Evolutionary conservation across 2,329 filamentous ascomycete species (phyloP).

Genomic region (Daldinia sp.): DNA sequence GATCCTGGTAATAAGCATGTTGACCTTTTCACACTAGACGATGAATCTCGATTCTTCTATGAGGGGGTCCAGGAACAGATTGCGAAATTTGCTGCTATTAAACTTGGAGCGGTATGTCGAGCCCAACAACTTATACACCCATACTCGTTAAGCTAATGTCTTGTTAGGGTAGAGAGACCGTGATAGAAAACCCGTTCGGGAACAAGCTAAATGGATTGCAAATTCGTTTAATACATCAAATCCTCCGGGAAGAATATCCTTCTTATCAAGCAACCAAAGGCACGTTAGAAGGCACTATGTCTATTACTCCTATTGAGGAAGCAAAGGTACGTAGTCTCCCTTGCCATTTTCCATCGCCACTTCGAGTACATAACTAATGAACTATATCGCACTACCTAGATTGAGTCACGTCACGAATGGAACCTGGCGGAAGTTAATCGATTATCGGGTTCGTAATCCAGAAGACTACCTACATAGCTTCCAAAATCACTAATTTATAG

Average conservation of each 20-base stretch:
- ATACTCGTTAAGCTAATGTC: conserved; percentile 6
- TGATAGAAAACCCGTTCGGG: conserved; percentile 37
- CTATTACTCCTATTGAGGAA: neutral
- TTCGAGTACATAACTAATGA: neutral
- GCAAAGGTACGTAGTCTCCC: conserved; percentile 11
- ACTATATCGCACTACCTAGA: conserved; percentile 4
- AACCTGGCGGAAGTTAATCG: neutral
- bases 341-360: neutral
- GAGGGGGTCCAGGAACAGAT: neutral
- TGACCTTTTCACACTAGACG: conserved; percentile 23
- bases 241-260: conserved; percentile 39
- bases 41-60: conserved; percentile 18
- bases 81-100: neutral
- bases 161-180: conserved; percentile 16
- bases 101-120: neutral
- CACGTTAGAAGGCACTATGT: conserved; percentile 29
- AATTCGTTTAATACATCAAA: conserved; percentile 40
- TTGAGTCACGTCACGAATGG: neutral
- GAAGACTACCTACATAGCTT: neutral
- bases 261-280: conserved; percentile 20
- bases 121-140: neutral
- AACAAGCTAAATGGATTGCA: conserved; percentile 43
- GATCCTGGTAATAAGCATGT: conserved; percentile 3
- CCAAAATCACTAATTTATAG: conserved; percentile 21
- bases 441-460: conserved; percentile 18